Evolutionary conservation across 2,329 filamentous ascomycete genomes (phyloP), one percentile per base, ranked within the genome.

Genomic region (Cladosporium sp.): DNA sequence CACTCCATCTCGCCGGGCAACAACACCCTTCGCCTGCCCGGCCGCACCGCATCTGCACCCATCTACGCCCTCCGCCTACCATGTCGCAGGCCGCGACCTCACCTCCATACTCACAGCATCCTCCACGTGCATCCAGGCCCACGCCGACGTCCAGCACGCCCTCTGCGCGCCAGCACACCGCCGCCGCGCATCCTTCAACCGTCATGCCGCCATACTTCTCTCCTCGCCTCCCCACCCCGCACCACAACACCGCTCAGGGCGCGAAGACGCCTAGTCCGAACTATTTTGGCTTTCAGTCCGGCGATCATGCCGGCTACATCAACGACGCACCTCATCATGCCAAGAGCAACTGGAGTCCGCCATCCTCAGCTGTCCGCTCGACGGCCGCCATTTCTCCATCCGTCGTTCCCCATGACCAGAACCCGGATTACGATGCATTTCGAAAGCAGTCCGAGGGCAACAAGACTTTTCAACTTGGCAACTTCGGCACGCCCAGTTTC

Each of bases 341-440:
- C 1, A 81, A 81, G 53, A 82, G 83, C 58, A 87, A 87, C 68
- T 92, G 87, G 86, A 87, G 85, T 61, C 80, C 86, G 8, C 79
- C 83, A 1, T 83, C 82, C 8, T 86, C 85, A 0, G 84, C 85
- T 4, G 78, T 89, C 45, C 83, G 82, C 62, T 87, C 85, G 0
- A 87, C 86, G 49, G 81, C 78, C 16, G 80, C 84, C 13, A 79
- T 81, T 2, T 79, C 87, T 8, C 87, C 88, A 2, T 83, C 83
- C 57, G 79, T 84, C 58, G 72, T 89, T 6, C 80, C 87, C 0
- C 72, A 89, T 46, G 86, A 92, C 62, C 82, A 85, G 33, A 90
- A 91, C 62, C 81, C 86, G 6, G 85, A 90, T n/a, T 92, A 87
- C 58, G 88, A 92, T 66, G 85, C 86, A 2, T 92, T 95, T 66